phyloP scores from a whole-genome alignment of 73 alveolate species.

The Paramecium caudatum region DNA sequence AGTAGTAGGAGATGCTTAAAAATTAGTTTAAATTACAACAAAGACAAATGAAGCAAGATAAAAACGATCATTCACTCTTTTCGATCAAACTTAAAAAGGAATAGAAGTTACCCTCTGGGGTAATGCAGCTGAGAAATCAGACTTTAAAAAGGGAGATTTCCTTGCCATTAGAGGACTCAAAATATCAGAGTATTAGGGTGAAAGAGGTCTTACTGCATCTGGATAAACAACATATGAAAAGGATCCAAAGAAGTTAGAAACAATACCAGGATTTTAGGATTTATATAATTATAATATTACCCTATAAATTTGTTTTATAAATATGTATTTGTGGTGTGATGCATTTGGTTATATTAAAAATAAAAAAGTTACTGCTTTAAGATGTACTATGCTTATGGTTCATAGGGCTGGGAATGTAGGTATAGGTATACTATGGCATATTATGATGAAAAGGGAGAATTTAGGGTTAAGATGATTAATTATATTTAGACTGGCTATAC shows the following conservation, averaged over 20 bases:
- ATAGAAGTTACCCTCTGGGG: constrained; percentile 34
- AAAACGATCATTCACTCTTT: background rate
- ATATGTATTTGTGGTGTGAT: too few relatives aligned
- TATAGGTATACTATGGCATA: background rate
- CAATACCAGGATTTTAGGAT: background rate
- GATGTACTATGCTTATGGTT: background rate
- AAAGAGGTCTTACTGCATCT: background rate
- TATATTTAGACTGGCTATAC: too few relatives aligned
- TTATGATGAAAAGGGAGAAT: background rate
- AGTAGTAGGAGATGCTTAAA: background rate
- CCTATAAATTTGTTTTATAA: too few relatives aligned
- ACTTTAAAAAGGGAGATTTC: background rate
- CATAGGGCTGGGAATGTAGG: background rate
- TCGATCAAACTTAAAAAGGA: background rate
- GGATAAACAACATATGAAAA: background rate
- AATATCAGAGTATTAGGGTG: background rate
- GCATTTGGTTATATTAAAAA: background rate
- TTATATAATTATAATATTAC: background rate
- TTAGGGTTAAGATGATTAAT: too few relatives aligned
- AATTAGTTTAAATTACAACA: background rate
- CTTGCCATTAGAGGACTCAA: constrained; percentile 1
- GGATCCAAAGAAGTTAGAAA: background rate
- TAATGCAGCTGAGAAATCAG: background rate
- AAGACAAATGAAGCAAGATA: background rate
- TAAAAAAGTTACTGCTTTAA: too few relatives aligned